These are phyloP conservation scores for Vitis hybrid DNA, from an alignment of 177 flowering plant species.

Conservation along the genomic window DNA sequence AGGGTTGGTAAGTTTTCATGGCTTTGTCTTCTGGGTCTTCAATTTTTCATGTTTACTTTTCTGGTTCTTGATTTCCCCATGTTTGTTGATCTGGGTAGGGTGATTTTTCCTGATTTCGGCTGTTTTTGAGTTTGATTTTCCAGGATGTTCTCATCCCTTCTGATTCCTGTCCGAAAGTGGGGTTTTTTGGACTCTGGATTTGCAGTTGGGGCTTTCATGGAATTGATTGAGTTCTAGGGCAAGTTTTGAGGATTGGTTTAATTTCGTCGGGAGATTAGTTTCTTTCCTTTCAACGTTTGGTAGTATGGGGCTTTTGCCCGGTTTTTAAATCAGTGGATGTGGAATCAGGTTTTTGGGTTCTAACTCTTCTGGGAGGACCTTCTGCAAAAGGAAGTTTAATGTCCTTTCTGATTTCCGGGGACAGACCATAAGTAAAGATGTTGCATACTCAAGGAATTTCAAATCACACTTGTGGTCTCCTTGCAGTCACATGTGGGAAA, in stretches of 20 bases:
- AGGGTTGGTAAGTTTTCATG: conserved; percentile 18
- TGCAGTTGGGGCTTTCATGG: not conserved
- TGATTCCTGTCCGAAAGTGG: not conserved
- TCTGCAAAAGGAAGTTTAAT: not conserved
- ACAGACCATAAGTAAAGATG: conserved; percentile 32
- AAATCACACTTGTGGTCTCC: conserved; percentile 59
- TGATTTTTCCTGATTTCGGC: conserved; percentile 8
- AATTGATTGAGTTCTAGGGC: not conserved
- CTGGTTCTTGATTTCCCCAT: not conserved
- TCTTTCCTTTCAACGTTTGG: not conserved
- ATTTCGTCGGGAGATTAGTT: not conserved
- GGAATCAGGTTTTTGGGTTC: not conserved
- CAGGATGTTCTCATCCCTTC: not conserved
- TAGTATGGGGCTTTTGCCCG: not conserved
- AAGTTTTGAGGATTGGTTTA: not conserved
- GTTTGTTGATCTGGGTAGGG: not conserved
- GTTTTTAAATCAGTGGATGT: not conserved
- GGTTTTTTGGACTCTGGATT: conserved; percentile 5
- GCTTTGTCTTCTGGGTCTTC: not conserved
- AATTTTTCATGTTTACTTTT: not conserved
- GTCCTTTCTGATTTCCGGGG: not conserved
- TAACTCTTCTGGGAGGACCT: conserved; percentile 4
- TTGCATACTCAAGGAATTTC: conserved; percentile 58
- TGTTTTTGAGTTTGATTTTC: conserved; percentile 6
- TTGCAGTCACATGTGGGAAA: conserved; percentile 60